These are phyloP conservation scores for Aquilaria agallochum DNA, from an alignment of 441 rosid genomes.

Conservation along the genomic window DNA sequence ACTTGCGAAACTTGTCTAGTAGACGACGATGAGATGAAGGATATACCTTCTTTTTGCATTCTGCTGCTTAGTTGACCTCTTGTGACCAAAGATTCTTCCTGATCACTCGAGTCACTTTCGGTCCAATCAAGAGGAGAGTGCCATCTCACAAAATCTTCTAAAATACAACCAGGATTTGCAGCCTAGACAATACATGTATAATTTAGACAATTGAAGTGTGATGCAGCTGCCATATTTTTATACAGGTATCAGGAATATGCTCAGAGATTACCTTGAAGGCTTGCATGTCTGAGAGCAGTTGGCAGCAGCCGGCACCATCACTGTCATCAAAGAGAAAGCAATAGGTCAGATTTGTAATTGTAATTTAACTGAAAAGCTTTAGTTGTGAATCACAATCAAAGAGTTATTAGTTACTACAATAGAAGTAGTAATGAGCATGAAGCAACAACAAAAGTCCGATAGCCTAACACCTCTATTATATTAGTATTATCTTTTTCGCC, in stretches of 20 bases:
- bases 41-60: slow-evolving; percentile 86
- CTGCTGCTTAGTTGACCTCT: slow-evolving; percentile 82
- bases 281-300: slow-evolving; percentile 95
- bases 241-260: background rate
- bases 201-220: slow-evolving; percentile 4
- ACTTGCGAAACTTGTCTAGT: slow-evolving; percentile 3
- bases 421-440: too few relatives aligned
- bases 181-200: slow-evolving; percentile 38
- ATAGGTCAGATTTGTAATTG: background rate
- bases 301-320: slow-evolving; percentile 97
- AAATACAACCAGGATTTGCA: slow-evolving; percentile 92
- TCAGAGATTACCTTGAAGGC: slow-evolving; percentile 72
- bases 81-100: slow-evolving; percentile 37
- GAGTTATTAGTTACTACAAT: background rate
- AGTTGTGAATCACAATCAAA: background rate
- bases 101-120: slow-evolving; percentile 42
- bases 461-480: too few relatives aligned
- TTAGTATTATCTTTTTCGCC: too few relatives aligned
- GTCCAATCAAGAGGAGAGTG: slow-evolving; percentile 97
- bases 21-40: slow-evolving; percentile 15
- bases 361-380: background rate
- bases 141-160: slow-evolving; percentile 97
- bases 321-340: slow-evolving; percentile 36
- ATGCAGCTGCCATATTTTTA: background rate
- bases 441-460: too few relatives aligned